phyloP scores from a whole-genome alignment of 2,329 filamentous ascomycete genomes.

The Fusarium falciforme region DNA sequence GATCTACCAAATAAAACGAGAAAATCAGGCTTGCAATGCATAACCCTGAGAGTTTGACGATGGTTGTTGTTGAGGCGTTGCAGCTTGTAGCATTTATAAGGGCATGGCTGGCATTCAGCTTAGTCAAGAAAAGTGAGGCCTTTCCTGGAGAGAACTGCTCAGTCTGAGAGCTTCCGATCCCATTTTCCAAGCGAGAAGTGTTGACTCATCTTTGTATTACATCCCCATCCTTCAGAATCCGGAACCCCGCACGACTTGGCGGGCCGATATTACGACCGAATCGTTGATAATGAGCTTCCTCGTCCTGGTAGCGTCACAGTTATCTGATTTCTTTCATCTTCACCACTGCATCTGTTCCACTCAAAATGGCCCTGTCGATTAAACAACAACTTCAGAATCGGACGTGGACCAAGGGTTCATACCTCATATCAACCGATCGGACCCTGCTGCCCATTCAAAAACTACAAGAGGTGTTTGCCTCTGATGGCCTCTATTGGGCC shows the following conservation, averaged over 20 bases:
- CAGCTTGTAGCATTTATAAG: not conserved
- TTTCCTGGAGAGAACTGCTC: not conserved
- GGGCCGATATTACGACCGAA: not conserved
- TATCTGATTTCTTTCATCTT: not conserved
- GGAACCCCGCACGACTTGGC: not conserved
- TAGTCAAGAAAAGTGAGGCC: not conserved
- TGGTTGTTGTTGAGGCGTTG: too few species aligned
- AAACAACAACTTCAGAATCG: not conserved
- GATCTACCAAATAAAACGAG: too few species aligned
- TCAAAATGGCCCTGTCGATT: not conserved
- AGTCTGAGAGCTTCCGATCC: not conserved
- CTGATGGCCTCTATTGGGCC: conserved; percentile 67
- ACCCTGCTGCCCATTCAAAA: conserved; percentile 36
- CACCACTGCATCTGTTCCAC: not conserved
- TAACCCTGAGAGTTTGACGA: too few species aligned
- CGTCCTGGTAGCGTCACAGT: not conserved
- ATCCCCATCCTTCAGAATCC: not conserved
- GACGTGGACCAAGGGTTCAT: not conserved
- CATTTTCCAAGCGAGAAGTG: too few species aligned
- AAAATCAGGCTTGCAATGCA: too few species aligned
- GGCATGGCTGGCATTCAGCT: not conserved
- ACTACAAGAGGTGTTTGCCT: conserved; percentile 61
- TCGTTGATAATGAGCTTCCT: not conserved
- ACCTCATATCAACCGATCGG: conserved; percentile 5
- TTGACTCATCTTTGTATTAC: not conserved